A percentile compares a stretch with the other conserved stretches of the same genome.
Conservation (phyloP, 345 rosid genomes). For the Arabidopsis thaliana region DNA sequence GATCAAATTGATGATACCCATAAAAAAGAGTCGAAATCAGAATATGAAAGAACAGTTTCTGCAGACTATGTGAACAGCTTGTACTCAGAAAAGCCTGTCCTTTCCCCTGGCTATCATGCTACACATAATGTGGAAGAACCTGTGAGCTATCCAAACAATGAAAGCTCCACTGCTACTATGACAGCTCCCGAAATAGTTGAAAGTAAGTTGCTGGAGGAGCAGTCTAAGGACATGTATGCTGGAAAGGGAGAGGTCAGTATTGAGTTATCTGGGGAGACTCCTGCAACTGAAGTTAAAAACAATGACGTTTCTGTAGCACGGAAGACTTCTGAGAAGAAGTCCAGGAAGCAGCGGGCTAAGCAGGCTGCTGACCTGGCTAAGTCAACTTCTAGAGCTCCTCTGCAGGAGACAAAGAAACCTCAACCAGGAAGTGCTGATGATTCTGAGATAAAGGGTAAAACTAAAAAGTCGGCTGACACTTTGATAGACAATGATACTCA, state of each 20-base stretch:
- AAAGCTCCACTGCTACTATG: constrained; percentile 34
- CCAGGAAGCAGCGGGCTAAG: constrained; percentile 78
- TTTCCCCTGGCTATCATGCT: constrained; percentile 44
- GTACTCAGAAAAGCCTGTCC: constrained; percentile 41
- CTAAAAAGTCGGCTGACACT: constrained; percentile 43
- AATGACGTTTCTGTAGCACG: constrained; percentile 62
- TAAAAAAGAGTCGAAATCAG: constrained; percentile 49
- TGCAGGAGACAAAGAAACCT: constrained; percentile 54
- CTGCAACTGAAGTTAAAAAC: constrained; percentile 50
- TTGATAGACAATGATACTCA: constrained; percentile 49
- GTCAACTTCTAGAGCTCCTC: constrained; percentile 51
- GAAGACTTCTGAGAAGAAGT: constrained; percentile 80
- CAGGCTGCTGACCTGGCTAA: constrained; percentile 63
- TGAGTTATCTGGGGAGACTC: constrained; percentile 43
- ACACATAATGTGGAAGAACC: constrained; percentile 37
- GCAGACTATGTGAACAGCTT: constrained; percentile 46
- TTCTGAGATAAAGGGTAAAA: constrained; percentile 46
- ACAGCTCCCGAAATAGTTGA: constrained; percentile 43
- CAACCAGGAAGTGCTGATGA: constrained; percentile 50
- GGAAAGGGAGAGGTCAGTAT: constrained; percentile 48
- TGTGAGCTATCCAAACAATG: constrained; percentile 46
- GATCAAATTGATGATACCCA: constrained; percentile 49
- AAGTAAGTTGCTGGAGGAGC: constrained; percentile 40
- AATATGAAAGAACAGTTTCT: constrained; percentile 48
- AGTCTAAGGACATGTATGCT: constrained; percentile 38